Evolutionary conservation across 495 filamentous ascomycete species (phyloP).

Genomic region (Geoglossum glabrum): DNA sequence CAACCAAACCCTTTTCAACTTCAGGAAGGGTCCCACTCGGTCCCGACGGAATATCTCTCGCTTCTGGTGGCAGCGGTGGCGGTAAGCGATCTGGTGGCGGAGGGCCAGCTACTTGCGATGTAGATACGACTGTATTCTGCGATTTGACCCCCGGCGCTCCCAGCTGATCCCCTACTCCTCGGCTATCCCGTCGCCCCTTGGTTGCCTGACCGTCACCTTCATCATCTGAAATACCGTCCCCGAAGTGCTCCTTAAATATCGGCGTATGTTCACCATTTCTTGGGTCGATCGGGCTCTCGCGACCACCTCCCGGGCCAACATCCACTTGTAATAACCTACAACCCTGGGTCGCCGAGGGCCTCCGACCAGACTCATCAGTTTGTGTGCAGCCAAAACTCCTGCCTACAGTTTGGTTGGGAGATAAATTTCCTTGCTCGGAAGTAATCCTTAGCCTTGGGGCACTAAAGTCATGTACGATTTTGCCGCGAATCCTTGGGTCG

Average conservation of each 20-base stretch:
- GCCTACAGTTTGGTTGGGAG: neutral
- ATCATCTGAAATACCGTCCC: constrained; percentile 22
- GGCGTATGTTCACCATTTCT: constrained; percentile 29
- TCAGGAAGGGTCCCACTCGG: constrained; percentile 11
- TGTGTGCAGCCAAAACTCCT: neutral
- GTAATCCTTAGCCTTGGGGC: constrained; percentile 43
- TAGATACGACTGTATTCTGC: neutral
- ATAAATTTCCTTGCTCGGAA: neutral
- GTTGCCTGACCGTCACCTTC: constrained; percentile 9
- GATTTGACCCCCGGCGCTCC: neutral
- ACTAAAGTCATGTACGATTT: constrained; percentile 77
- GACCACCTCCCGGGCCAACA: constrained; percentile 1
- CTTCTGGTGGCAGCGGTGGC: constrained; percentile 17
- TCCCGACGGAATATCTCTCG: constrained; percentile 15
- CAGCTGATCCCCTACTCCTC: neutral
- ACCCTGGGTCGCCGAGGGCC: neutral
- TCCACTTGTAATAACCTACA: constrained; percentile 3
- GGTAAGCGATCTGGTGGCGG: constrained; percentile 8
- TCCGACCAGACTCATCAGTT: neutral
- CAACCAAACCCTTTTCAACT: neutral
- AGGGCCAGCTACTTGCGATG: neutral
- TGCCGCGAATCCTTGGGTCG: constrained; percentile 71
- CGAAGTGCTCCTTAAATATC: constrained; percentile 48
- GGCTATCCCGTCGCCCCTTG: constrained; percentile 6
- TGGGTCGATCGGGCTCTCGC: neutral